Conservation (phyloP, 129 eudicot species). For the Saussurea involucrata region DNA sequence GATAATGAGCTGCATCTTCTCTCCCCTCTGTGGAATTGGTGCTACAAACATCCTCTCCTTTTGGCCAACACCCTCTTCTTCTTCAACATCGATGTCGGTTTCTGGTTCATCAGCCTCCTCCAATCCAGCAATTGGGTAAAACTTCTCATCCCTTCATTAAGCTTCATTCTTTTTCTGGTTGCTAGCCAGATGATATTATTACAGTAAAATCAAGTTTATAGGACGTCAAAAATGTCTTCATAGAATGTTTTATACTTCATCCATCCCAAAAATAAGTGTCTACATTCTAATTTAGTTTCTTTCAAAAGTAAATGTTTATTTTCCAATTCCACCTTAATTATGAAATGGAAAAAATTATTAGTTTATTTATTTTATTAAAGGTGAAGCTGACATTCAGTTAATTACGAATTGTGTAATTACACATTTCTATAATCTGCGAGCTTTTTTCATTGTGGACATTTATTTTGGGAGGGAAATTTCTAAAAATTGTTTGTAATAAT, state of each 20-base stretch:
- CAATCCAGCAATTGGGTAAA: conserved; percentile 88
- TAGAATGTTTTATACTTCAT: not conserved
- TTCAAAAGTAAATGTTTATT: not conserved
- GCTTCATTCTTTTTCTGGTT: not conserved
- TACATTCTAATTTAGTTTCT: not conserved
- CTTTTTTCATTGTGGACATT: not conserved
- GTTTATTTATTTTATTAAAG: no score
- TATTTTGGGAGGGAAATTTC: not conserved
- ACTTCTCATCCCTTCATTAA: not conserved
- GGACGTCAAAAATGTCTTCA: not conserved
- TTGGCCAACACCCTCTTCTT: conserved; percentile 73
- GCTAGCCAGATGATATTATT: not conserved
- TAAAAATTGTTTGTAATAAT: not conserved
- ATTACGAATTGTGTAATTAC: not conserved
- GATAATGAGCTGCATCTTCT: conserved; percentile 11
- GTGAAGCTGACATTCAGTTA: not conserved
- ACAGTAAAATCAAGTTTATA: not conserved
- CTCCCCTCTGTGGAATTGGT: conserved; percentile 61
- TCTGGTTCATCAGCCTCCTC: conserved; percentile 77
- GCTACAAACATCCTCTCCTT: conserved; percentile 62
- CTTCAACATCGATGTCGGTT: conserved; percentile 67
- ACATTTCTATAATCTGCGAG: not conserved
- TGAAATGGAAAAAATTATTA: not conserved
- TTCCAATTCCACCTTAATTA: not conserved
- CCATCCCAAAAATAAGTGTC: not conserved